Conservation (phyloP, 1,284 basidiomycete species). For the Malassezia arunalokei region DNA sequence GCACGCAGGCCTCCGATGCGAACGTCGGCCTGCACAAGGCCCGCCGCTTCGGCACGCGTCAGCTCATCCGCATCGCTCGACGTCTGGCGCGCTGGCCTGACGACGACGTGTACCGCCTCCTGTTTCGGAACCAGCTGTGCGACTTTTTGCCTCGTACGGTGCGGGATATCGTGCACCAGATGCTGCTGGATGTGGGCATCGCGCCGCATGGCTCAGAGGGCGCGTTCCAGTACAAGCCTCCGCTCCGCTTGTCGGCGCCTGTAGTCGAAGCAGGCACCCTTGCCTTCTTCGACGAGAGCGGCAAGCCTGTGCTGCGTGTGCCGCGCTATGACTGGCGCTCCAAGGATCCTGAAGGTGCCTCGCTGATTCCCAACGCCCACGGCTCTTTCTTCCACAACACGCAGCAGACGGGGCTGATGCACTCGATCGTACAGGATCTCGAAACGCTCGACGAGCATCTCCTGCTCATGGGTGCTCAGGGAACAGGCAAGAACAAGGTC, state of each 20-base stretch:
- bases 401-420: conserved; percentile 40
- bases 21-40: conserved; percentile 40
- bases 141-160: conserved; percentile 46
- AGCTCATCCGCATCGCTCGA: conserved; percentile 42
- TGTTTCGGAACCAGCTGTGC: conserved; percentile 42
- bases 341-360: conserved; percentile 37
- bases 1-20: conserved; percentile 30
- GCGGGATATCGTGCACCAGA: conserved; percentile 29
- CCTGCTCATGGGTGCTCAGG: conserved; percentile 46
- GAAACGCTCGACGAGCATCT: conserved; percentile 43
- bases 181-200: conserved; percentile 35
- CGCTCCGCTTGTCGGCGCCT: conserved; percentile 20
- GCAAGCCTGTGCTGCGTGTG: conserved; percentile 18
- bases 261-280: conserved; percentile 16
- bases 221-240: conserved; percentile 27
- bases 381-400: conserved; percentile 45
- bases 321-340: conserved; percentile 31
- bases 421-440: conserved; percentile 45
- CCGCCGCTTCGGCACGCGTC: conserved; percentile 44
- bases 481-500: conserved; percentile 48
- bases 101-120: conserved; percentile 31
- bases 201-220: conserved; percentile 33
- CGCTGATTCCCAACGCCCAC: conserved; percentile 39
- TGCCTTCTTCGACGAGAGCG: conserved; percentile 24
- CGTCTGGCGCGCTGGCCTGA: conserved; percentile 38